These are phyloP conservation scores for Fragaria vesca DNA, from an alignment of 306 rosid species.

Conservation along the genomic window DNA sequence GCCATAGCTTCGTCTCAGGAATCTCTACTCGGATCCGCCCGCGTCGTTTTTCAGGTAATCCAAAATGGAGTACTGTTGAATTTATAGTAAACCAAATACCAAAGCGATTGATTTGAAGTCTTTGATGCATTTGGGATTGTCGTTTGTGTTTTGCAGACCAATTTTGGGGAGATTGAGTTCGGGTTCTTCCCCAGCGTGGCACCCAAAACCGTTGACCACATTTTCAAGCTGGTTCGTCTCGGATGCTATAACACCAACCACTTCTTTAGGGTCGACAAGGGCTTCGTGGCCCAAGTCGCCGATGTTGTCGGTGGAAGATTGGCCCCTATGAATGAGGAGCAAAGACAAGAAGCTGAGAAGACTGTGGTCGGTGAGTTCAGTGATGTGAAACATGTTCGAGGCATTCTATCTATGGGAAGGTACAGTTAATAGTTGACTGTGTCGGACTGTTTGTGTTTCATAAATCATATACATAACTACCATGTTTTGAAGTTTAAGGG, in stretches of 20 bases:
- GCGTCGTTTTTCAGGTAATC: conserved; percentile 79
- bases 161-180: conserved; percentile 89
- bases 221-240: conserved; percentile 86
- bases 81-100: not conserved
- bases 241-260: conserved; percentile 90
- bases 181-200: conserved; percentile 92
- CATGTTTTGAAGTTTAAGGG: not conserved
- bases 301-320: conserved; percentile 71
- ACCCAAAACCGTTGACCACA: conserved; percentile 88
- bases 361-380: conserved; percentile 87
- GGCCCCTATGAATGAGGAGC: conserved; percentile 86
- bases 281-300: conserved; percentile 97
- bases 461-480: not conserved
- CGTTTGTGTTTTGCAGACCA: conserved; percentile 49
- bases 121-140: not conserved
- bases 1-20: conserved; percentile 36
- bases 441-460: not conserved
- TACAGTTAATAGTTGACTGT: conserved; percentile 10
- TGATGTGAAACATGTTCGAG: conserved; percentile 80
- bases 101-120: not conserved
- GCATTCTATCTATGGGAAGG: conserved; percentile 99
- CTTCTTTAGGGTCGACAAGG: conserved; percentile 94
- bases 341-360: conserved; percentile 62
- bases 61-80: not conserved
- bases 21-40: conserved; percentile 63